A percentile compares a stretch with the other conserved stretches of the same genome.
Conservation (phyloP, 140 eudicot species). For the Ambrosia hybrid region DNA sequence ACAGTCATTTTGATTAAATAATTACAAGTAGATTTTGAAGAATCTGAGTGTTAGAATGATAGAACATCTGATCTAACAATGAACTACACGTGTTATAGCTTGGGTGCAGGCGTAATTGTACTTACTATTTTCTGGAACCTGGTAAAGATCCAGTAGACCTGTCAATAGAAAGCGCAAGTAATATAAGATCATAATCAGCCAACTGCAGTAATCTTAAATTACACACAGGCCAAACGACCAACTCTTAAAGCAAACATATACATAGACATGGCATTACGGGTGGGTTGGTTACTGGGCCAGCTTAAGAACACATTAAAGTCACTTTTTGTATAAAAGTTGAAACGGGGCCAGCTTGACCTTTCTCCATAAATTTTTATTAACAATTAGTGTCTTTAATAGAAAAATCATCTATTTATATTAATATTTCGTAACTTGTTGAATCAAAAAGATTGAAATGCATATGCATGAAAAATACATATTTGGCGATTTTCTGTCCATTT, state of each 20-base stretch:
- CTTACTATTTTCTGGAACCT: slow-evolving; percentile 81
- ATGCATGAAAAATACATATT: neutral
- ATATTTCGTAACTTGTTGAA: too few species aligned
- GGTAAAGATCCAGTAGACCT: slow-evolving; percentile 54
- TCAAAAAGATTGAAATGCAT: too few species aligned
- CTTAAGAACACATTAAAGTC: neutral
- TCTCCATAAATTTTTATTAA: neutral
- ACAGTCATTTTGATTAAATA: neutral
- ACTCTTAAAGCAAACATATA: slow-evolving; percentile 10
- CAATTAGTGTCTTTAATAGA: neutral
- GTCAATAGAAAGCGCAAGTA: slow-evolving; percentile 18
- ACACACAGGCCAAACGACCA: neutral
- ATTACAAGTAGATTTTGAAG: neutral
- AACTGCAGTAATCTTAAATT: neutral
- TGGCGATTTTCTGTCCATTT: neutral
- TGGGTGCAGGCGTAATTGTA: slow-evolving; percentile 9
- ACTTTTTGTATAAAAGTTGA: neutral
- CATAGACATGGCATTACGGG: neutral
- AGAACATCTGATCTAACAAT: neutral
- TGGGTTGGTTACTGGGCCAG: neutral
- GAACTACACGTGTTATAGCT: too few species aligned
- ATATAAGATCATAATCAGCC: neutral
- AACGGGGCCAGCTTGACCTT: neutral
- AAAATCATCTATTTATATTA: too few species aligned
- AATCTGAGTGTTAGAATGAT: neutral